Conservation (phyloP, 768 basidiomycete genomes). For the Epithele typhae region DNA sequence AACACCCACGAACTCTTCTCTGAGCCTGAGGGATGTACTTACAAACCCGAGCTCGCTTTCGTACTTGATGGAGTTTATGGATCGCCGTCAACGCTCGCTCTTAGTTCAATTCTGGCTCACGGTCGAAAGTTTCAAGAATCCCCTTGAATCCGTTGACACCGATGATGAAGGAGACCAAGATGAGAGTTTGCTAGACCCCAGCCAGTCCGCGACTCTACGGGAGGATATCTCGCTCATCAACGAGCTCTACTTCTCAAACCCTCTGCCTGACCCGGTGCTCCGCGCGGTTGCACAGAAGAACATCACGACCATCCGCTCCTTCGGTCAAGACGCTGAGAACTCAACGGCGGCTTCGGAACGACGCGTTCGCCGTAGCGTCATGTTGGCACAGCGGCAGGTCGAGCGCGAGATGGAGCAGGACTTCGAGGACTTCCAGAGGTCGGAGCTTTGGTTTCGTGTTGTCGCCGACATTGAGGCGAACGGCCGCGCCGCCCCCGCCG, state of each 20-base stretch:
- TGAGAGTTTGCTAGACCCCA: slow-evolving; percentile 52
- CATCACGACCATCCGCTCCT: slow-evolving; percentile 62
- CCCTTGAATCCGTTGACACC: slow-evolving; percentile 76
- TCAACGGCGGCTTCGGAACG: slow-evolving; percentile 41
- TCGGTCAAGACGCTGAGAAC: slow-evolving; percentile 47
- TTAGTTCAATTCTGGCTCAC: slow-evolving; percentile 97
- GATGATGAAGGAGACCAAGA: slow-evolving; percentile 63
- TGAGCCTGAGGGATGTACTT: slow-evolving; percentile 75
- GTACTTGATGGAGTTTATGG: slow-evolving; percentile 99
- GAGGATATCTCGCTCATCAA: slow-evolving; percentile 91
- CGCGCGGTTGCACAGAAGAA: slow-evolving; percentile 67
- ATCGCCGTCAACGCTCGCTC: slow-evolving; percentile 75
- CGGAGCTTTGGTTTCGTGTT: slow-evolving; percentile 91
- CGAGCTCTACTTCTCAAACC: slow-evolving; percentile 76
- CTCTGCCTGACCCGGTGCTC: slow-evolving; percentile 53
- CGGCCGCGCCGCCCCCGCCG: slow-evolving; percentile 8
- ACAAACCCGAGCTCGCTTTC: slow-evolving; percentile 86
- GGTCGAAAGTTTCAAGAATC: slow-evolving; percentile 97
- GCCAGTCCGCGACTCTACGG: slow-evolving; percentile 56
- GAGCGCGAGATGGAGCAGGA: slow-evolving; percentile 87
- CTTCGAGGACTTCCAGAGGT: slow-evolving; percentile 83
- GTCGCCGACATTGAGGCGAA: slow-evolving; percentile 58
- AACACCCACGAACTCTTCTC: slow-evolving; percentile 40
- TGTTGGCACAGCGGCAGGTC: slow-evolving; percentile 81
- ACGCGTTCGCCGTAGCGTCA: slow-evolving; percentile 71